Evolutionary conservation across 805 yeast species (phyloP), one percentile per base, ranked within the genome.

Genomic region (Henningerozyma blattae): DNA sequence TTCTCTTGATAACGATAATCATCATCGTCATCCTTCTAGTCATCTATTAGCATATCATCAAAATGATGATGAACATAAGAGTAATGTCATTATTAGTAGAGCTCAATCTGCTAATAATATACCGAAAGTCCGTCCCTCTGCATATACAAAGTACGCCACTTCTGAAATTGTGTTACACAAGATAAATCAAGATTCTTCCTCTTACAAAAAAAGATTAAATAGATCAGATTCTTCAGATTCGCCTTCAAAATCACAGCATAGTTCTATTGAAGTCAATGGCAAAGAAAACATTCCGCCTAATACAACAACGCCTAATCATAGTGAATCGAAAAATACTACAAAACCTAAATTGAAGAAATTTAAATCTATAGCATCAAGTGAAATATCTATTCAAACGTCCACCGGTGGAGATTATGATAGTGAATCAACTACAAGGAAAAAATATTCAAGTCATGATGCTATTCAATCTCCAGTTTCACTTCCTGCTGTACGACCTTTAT

Each of bases 401-500:
- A 32, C 37, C 26, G 50, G 40, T 10, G 12, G 14, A 12, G 44
- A 41, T 35, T 60, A 33, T 47, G 50, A 48, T 33, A 43, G 43
- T 16, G 53, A 46, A 36, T 34, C 46, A 3, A 34, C 28, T 40
- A 24, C 34, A 14, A 39, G 36, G 17, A 29, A 28, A 18, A 13
- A 27, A 16, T 16, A 14, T 7, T 24, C n/a, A 24, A 10, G 7
- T 7, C 9, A 7, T 20, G 27, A 24, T 24, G 6, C 10, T 24
- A 20, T 32, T 14, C 19, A 22, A 1, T n/a, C 26, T 12, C 16
- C 38, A 22, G 31, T 37, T 15, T 28, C 44, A 12, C 29, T 40
- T 3, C 34, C 38, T 18, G 34, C 38, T 26, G 52, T 43, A 19
- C 54, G 78, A 32, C 77, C 77, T 4, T 59, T 62, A 0, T 73